Base-by-base conservation (phyloP, 257 asterid species). In the Fraxinus quadrangulata region DNA sequence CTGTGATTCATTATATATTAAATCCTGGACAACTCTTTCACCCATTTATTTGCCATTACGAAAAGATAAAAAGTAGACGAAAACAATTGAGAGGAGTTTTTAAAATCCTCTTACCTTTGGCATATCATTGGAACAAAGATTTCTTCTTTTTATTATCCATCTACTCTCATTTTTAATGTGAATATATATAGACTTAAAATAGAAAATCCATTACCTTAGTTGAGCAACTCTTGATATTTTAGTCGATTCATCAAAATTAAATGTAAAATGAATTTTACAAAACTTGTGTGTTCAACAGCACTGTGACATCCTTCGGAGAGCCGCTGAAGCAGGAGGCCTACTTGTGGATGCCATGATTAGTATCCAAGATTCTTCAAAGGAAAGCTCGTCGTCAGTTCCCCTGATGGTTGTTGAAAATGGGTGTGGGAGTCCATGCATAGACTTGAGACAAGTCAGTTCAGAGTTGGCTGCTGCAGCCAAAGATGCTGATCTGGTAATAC, bases 351-450 rank as follows among this genome's bases (percentile, higher is more conserved):
- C 98, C 28, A 95, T 95, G 99, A 91, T 86, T 77, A 92, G 80
- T 83, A 77, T 79, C 73, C 94, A 90, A 76, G 98, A 93, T 77
- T 85, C 90, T 79, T 89, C 89, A 16, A 81, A 83, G 81, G 90
- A 90, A 70, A 81, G 79, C 23, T 84, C 90, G 1, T 65, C 80
- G 4, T 91, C 92, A 2, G 97, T 91, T 26, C 97, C 98, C 3
- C 83, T 95, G 79, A 95, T 95, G 99, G 98, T 91, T 34, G 99
- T 93, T 42, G 99, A 93, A 83, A 95, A 95, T 76, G 99, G 99
- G 39, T 93, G 97, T 71, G 99, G 99, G 73, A 93, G 99, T 78
- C 99, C 99, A 33, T 95, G 99, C 91, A 91, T 95, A 34, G 99
- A 95, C 87, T 85, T 95, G 84, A 87, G 99, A 74, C 99, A 95